A percentile compares a stretch with the other conserved stretches of the same genome.
Conservation (phyloP, 768 basidiomycete genomes). For the Hericium rajendrae region DNA sequence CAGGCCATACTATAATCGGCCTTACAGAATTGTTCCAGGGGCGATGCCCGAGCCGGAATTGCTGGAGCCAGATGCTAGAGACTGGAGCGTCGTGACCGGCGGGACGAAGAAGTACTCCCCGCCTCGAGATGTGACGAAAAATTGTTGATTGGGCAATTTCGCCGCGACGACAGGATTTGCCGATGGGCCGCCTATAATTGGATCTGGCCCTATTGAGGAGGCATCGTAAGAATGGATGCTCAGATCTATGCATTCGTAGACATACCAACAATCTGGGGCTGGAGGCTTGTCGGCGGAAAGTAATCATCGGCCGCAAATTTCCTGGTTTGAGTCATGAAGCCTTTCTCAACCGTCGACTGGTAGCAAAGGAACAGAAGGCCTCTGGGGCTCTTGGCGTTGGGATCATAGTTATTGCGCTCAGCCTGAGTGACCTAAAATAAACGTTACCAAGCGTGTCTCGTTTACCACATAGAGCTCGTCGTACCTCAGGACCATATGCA, state of each 20-base stretch:
- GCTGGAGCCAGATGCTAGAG: not conserved
- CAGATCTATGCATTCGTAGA: not conserved
- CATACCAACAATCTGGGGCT: too few relatives aligned
- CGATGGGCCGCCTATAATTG: not conserved
- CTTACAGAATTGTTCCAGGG: too few relatives aligned
- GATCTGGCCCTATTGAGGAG: not conserved
- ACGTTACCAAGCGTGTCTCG: not conserved
- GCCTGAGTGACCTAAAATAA: not conserved
- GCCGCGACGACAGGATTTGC: not conserved
- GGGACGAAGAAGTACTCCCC: constrained; percentile 4
- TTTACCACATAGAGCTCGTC: not conserved
- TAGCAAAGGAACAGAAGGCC: constrained; percentile 27
- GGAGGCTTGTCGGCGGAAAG: not conserved
- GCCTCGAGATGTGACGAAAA: constrained; percentile 1
- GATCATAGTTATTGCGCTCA: not conserved
- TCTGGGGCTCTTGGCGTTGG: not conserved
- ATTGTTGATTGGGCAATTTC: not conserved
- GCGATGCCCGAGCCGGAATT: too few relatives aligned
- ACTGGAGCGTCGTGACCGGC: not conserved
- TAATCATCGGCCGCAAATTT: not conserved
- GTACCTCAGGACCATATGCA: constrained; percentile 27
- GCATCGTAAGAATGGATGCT: not conserved
- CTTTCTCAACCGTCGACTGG: constrained; percentile 28
- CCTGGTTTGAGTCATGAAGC: constrained; percentile 25
- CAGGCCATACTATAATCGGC: too few relatives aligned